phyloP scores from a whole-genome alignment of 441 rosid species.

The Macaranga tanarius region DNA sequence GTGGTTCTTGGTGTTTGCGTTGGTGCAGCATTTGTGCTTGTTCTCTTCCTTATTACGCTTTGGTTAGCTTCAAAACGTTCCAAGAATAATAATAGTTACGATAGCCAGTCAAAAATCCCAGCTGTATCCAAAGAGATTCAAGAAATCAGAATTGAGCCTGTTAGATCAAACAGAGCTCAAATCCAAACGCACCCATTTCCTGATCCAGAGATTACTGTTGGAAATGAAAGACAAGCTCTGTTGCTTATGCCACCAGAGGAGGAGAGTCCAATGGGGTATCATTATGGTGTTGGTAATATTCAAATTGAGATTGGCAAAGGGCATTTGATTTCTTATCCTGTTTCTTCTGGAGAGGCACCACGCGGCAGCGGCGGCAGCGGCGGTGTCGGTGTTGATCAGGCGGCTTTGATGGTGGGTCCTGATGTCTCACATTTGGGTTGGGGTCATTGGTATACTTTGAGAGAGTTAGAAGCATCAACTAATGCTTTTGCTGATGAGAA shows the following conservation, averaged over 20 bases:
- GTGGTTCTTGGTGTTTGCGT: constrained; percentile 80
- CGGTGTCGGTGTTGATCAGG: constrained; percentile 46
- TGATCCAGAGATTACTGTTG: constrained; percentile 25
- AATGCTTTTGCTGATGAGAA: constrained; percentile 57
- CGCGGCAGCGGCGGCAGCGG: constrained; percentile 32
- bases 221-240: constrained; percentile 31
- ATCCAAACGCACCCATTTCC: constrained; percentile 24
- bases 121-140: constrained; percentile 56
- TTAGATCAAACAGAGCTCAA: constrained; percentile 15
- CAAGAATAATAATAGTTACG: constrained; percentile 24
- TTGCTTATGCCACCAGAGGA: constrained; percentile 41
- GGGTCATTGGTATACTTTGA: constrained; percentile 84
- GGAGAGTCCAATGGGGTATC: constrained; percentile 33
- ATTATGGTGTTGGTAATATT: constrained; percentile 28
- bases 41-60: constrained; percentile 76
- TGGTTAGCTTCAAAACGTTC: constrained; percentile 70
- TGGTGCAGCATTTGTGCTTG: constrained; percentile 67
- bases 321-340: constrained; percentile 39
- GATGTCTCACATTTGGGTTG: constrained; percentile 79
- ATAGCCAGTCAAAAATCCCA: constrained; percentile 40
- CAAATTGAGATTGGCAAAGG: constrained; percentile 52
- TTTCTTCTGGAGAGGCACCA: constrained; percentile 25
- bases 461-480: constrained; percentile 69
- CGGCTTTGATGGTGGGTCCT: constrained; percentile 35
- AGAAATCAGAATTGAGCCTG: constrained; percentile 42